These are phyloP conservation scores for Rhododendron ovatum DNA, from an alignment of 148 eudicot species.

Conservation along the genomic window DNA sequence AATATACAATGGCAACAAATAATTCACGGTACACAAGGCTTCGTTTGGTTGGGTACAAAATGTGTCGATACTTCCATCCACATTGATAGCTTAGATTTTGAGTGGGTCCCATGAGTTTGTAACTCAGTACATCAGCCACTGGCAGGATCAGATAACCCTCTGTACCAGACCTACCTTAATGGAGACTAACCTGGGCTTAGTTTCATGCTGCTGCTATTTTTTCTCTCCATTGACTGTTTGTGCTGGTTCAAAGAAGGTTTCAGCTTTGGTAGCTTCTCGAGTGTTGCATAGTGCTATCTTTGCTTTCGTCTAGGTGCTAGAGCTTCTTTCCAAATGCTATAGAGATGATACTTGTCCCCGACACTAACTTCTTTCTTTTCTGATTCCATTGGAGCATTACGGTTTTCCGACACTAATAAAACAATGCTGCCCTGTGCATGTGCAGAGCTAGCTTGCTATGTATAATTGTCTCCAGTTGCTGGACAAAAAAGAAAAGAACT, in stretches of 20 bases:
- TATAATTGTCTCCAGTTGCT: not conserved
- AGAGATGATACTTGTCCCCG: not conserved
- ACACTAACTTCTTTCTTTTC: not conserved
- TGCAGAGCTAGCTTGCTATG: not conserved
- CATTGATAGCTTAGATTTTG: not conserved
- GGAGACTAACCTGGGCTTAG: not conserved
- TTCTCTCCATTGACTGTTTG: not conserved
- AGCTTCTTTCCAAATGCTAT: not conserved
- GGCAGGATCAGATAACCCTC: not conserved
- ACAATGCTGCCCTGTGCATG: not conserved
- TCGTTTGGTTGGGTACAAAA: not conserved
- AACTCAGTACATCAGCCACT: not conserved
- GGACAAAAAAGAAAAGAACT: not conserved
- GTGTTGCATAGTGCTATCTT: not conserved
- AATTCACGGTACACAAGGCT: not conserved
- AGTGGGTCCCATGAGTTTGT: not conserved
- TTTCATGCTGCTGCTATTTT: not conserved
- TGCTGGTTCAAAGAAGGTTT: not conserved
- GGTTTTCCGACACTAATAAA: not conserved
- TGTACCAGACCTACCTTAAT: not conserved
- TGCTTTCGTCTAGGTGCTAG: not conserved
- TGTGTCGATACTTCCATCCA: not conserved
- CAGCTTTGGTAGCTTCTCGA: not conserved
- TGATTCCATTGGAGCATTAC: not conserved
- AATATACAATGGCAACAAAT: not conserved